Percentiles rank a stretch among this genome's conserved stretches.
These are phyloP conservation scores for Eucalyptus curtisii DNA, from an alignment of 345 rosid species.

Conservation along the genomic window DNA sequence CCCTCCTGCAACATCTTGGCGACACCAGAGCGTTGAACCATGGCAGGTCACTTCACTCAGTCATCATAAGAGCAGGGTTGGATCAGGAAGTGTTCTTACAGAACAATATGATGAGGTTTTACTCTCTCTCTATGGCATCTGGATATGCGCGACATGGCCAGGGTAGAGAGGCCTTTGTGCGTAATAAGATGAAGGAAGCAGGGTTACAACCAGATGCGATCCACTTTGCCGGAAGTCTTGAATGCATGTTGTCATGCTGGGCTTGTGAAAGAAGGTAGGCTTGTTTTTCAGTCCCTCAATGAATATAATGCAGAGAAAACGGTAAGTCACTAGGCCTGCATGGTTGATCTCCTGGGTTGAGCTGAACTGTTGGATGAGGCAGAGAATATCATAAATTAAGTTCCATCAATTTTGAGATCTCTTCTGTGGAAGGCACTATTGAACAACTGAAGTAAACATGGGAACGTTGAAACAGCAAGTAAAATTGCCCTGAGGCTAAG, in stretches of 20 bases:
- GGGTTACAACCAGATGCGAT: not conserved
- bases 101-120: not conserved
- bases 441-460: not conserved
- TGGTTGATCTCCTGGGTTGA: not conserved
- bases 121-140: not conserved
- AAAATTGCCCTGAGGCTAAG: not conserved
- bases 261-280: not conserved
- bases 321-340: not conserved
- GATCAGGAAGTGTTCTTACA: not conserved
- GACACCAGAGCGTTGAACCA: not conserved
- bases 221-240: not conserved
- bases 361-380: not conserved
- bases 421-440: not conserved
- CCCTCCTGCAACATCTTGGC: not conserved
- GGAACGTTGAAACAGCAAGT: not conserved
- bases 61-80: not conserved
- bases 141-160: not conserved
- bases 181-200: not conserved
- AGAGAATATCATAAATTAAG: not conserved
- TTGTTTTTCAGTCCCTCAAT: not conserved
- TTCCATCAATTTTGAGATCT: not conserved
- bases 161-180: not conserved
- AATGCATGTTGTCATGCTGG: not conserved
- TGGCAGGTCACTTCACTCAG: not conserved
- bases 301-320: not conserved